phyloP scores from a whole-genome alignment of 805 yeast genomes.

The Ogataea thermomethanolica region DNA sequence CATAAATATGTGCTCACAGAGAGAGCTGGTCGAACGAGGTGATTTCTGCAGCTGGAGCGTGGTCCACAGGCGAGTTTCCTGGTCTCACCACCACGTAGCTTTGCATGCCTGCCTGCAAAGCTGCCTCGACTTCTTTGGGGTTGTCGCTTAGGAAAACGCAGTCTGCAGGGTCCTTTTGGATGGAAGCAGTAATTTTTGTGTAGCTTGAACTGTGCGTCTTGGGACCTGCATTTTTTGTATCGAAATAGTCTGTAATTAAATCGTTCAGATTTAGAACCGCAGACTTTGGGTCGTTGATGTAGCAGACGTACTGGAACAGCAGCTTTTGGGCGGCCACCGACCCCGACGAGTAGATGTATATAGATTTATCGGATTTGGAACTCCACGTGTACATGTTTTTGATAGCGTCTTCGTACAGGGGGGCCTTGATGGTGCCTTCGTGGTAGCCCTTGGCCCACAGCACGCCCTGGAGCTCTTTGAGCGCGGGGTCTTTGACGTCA shows the following conservation, averaged over 20 bases:
- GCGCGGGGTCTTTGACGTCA: slow-evolving; percentile 73
- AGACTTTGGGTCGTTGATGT: slow-evolving; percentile 24
- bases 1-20: neutral
- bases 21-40: slow-evolving; percentile 8
- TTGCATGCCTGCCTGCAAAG: slow-evolving; percentile 57
- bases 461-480: slow-evolving; percentile 78
- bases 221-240: slow-evolving; percentile 78
- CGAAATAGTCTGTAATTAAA: slow-evolving; percentile 66
- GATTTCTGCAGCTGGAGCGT: neutral
- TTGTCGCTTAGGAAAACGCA: slow-evolving; percentile 75
- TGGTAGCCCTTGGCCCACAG: slow-evolving; percentile 82
- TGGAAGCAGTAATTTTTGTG: slow-evolving; percentile 42
- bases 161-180: slow-evolving; percentile 19
- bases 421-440: slow-evolving; percentile 72
- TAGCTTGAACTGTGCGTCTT: slow-evolving; percentile 62
- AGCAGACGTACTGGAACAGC: slow-evolving; percentile 62
- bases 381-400: slow-evolving; percentile 46
- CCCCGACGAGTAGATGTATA: slow-evolving; percentile 86
- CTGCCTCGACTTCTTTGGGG: slow-evolving; percentile 73
- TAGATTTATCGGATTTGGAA: slow-evolving; percentile 22
- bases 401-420: slow-evolving; percentile 72
- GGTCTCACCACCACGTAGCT: slow-evolving; percentile 63
- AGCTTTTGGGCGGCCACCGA: slow-evolving; percentile 83
- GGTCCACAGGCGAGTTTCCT: slow-evolving; percentile 59
- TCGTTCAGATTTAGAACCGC: slow-evolving; percentile 47